phyloP scores from a whole-genome alignment of 2,329 filamentous ascomycete genomes.

The Paracoccidioides lutzii region DNA sequence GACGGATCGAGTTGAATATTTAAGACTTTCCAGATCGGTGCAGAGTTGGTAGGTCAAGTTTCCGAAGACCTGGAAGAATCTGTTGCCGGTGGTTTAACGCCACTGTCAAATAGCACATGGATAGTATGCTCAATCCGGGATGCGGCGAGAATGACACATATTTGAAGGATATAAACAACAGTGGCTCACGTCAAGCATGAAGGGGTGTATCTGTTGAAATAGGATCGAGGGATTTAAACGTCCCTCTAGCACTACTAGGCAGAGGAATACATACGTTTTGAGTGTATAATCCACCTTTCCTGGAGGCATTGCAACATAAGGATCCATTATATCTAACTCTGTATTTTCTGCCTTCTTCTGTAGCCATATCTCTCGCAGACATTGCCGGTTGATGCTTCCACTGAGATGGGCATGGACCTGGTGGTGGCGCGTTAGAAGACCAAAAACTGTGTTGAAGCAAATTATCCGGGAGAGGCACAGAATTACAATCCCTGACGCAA shows the following conservation, averaged over 20 bases:
- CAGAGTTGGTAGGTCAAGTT: slow-evolving; percentile 68
- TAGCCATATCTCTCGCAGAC: slow-evolving; percentile 62
- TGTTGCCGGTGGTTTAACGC: slow-evolving; percentile 18
- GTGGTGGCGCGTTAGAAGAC: background rate
- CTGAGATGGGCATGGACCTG: slow-evolving; percentile 71
- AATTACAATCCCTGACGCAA: background rate
- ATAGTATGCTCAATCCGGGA: too few species aligned
- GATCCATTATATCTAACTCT: slow-evolving; percentile 50
- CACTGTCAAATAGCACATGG: too few species aligned
- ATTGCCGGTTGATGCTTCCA: slow-evolving; percentile 60
- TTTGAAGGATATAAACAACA: too few species aligned
- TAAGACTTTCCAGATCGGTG: slow-evolving; percentile 47
- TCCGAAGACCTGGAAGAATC: slow-evolving; percentile 68
- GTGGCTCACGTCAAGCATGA: too few species aligned
- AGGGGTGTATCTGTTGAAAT: too few species aligned
- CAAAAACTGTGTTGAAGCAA: background rate
- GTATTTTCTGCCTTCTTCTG: slow-evolving; percentile 41
- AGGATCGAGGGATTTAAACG: too few species aligned
- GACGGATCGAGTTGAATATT: slow-evolving; percentile 51
- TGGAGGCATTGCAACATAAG: slow-evolving; percentile 53
- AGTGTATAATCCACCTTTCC: slow-evolving; percentile 61
- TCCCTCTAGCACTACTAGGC: too few species aligned
- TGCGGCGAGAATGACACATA: too few species aligned
- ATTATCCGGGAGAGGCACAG: background rate
- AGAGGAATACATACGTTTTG: slow-evolving; percentile 42